These are phyloP conservation scores for Suillus luteus DNA, from an alignment of 768 basidiomycete species.

Conservation along the genomic window DNA sequence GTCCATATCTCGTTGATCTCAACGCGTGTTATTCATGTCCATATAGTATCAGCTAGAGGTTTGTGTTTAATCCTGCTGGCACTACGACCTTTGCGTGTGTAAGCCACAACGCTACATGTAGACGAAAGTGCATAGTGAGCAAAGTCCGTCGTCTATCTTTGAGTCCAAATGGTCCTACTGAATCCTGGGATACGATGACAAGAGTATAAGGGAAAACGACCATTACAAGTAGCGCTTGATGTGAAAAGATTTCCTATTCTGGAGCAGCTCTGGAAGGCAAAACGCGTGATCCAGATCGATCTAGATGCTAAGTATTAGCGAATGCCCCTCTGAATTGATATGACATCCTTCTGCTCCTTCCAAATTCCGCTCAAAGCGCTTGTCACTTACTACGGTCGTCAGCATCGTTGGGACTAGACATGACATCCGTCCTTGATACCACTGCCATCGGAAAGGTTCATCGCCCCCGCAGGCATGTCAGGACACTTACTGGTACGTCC, in stretches of 20 bases:
- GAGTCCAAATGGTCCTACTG: too few species aligned
- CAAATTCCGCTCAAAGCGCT: neutral
- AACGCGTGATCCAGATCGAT: neutral
- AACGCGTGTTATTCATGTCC: too few species aligned
- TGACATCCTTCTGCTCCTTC: neutral
- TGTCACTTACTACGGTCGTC: neutral
- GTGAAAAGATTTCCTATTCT: neutral
- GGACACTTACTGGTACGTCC: conserved; percentile 60
- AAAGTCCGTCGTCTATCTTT: too few species aligned
- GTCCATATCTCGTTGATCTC: too few species aligned
- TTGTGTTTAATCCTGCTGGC: too few species aligned
- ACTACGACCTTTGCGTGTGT: too few species aligned
- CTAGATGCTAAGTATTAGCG: neutral
- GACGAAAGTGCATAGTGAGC: too few species aligned
- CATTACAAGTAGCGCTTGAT: neutral
- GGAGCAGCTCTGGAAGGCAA: neutral
- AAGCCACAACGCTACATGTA: too few species aligned
- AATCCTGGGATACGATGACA: too few species aligned
- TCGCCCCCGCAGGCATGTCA: conserved; percentile 61
- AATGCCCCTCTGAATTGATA: conserved; percentile 2
- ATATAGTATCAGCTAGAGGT: too few species aligned
- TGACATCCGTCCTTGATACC: conserved; percentile 70
- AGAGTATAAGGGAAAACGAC: too few species aligned
- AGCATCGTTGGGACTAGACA: conserved; percentile 23
- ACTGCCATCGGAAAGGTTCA: conserved; percentile 61